Percentiles rank a stretch among this genome's conserved stretches.
These are phyloP conservation scores for Populus deltoides DNA, from an alignment of 345 rosid genomes.

Conservation along the genomic window DNA sequence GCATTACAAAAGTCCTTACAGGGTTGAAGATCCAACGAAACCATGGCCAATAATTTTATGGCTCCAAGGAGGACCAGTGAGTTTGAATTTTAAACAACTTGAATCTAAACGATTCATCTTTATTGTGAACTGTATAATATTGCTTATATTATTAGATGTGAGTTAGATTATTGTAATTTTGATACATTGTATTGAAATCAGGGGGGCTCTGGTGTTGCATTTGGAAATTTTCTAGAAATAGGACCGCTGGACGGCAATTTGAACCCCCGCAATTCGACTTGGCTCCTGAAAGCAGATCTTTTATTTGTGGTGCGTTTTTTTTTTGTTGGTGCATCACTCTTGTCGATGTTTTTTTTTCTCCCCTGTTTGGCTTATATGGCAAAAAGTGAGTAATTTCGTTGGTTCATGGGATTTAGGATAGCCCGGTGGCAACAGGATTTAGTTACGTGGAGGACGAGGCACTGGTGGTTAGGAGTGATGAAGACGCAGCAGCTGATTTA, in stretches of 20 bases:
- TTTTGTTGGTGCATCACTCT: not conserved
- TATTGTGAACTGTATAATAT: too few relatives aligned
- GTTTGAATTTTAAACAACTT: not conserved
- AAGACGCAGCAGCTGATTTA: conserved; percentile 47
- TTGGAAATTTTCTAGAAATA: conserved; percentile 42
- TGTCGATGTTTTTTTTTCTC: not conserved
- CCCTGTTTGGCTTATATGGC: too few relatives aligned
- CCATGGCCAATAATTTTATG: conserved; percentile 44
- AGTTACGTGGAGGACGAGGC: conserved; percentile 38
- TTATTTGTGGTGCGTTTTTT: conserved; percentile 35
- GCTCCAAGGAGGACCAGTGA: conserved; percentile 47
- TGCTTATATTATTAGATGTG: too few relatives aligned
- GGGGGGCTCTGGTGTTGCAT: conserved; percentile 41
- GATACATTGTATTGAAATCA: not conserved
- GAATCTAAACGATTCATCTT: not conserved
- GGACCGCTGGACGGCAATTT: conserved; percentile 40
- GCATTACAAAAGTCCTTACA: conserved; percentile 39
- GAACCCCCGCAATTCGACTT: conserved; percentile 37
- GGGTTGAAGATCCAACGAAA: conserved; percentile 34
- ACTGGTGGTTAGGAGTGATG: conserved; percentile 37
- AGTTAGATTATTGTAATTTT: not conserved
- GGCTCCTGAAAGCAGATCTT: conserved; percentile 49
- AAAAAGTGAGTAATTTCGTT: not conserved
- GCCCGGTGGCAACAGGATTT: conserved; percentile 47
- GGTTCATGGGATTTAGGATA: conserved; percentile 25